phyloP scores from a whole-genome alignment of 495 filamentous ascomycete genomes.

The Aspergillus avenaceus region DNA sequence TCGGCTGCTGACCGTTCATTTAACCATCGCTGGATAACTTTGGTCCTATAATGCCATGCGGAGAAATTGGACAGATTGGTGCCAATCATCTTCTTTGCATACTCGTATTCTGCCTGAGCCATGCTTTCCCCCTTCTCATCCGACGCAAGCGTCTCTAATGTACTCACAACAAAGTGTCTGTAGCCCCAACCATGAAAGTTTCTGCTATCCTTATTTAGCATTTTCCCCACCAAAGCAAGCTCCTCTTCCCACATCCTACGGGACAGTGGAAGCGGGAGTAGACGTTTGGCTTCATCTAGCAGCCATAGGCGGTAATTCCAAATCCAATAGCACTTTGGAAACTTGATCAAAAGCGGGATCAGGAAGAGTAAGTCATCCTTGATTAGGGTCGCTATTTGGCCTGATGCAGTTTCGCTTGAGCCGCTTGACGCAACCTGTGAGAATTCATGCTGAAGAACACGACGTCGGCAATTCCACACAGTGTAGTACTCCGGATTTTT shows the following conservation, averaged over 20 bases:
- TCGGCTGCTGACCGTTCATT: slow-evolving; percentile 61
- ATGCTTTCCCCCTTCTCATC: slow-evolving; percentile 48
- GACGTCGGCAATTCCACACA: slow-evolving; percentile 92
- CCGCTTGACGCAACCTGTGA: slow-evolving; percentile 17
- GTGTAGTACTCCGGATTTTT: slow-evolving; percentile 98
- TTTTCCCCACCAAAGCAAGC: slow-evolving; percentile 73
- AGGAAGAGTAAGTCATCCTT: slow-evolving; percentile 74
- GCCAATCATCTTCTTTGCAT: slow-evolving; percentile 83
- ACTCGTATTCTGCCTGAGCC: slow-evolving; percentile 77
- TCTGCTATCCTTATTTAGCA: slow-evolving; percentile 78
- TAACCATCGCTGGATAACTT: slow-evolving; percentile 72
- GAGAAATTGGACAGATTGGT: slow-evolving; percentile 89
- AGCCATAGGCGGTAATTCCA: slow-evolving; percentile 97
- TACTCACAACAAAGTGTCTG: slow-evolving; percentile 65
- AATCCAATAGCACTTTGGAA: slow-evolving; percentile 98
- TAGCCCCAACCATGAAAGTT: slow-evolving; percentile 99
- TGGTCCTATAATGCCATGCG: slow-evolving; percentile 89
- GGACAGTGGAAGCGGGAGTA: slow-evolving; percentile 51
- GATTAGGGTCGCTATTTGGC: slow-evolving; percentile 45
- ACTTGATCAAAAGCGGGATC: slow-evolving; percentile 75
- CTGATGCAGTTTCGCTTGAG: slow-evolving; percentile 14
- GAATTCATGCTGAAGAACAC: slow-evolving; percentile 50
- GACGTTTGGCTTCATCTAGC: slow-evolving; percentile 61
- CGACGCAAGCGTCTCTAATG: slow-evolving; percentile 57
- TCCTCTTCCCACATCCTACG: slow-evolving; percentile 77